Evolutionary conservation across 2,329 filamentous ascomycete genomes (phyloP), one percentile per base, ranked within the genome.

Genomic region (Stemphylium vesicarium): DNA sequence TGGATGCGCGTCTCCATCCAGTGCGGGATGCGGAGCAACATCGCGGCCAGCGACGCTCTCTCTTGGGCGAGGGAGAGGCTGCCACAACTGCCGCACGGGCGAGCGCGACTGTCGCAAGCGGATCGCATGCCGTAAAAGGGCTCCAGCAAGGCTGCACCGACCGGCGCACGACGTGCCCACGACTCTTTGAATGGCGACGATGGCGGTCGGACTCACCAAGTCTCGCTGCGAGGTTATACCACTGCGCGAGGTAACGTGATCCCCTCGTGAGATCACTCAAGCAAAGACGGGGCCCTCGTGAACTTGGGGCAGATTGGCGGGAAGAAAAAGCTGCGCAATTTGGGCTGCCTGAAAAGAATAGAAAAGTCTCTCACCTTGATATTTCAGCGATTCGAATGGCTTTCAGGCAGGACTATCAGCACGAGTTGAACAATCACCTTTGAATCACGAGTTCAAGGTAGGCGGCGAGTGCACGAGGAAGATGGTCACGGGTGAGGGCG

Each of bases 1-100:
- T 61, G 52, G 59, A 61, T 65, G 67, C 65, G 71, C 70, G 65
- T 58, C 61, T 59, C 46, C 59, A 55, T 24, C 53, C 45, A 41
- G 50, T 48, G 66, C 62, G 61, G 56, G 60, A 67, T 55, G 60
- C 60, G 53, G 60, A 52, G 59, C 60, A 60, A 55, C 58, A 65
- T 39, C 48, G 61, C 59, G 40, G 50, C 54, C 56, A 62, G 57
- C 59, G 50, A 31, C 26, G 18, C 26, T 39, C 37, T 42, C 13
- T 29, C 26, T 29, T 29, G 26, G 26, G 26, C 26, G 26, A 29
- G 26, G 24, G 24, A 26, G 48, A 64, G 48, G 58, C 60, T 52
- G 38, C 57, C 59, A 60, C 58, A 50, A 59, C 40, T n/a, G 52
- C 48, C 40, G 45, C 26, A 39, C 16, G 33, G 55, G 38, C 61